phyloP scores from a whole-genome alignment of 1,284 basidiomycete genomes.

The Ustilago loliicola region DNA sequence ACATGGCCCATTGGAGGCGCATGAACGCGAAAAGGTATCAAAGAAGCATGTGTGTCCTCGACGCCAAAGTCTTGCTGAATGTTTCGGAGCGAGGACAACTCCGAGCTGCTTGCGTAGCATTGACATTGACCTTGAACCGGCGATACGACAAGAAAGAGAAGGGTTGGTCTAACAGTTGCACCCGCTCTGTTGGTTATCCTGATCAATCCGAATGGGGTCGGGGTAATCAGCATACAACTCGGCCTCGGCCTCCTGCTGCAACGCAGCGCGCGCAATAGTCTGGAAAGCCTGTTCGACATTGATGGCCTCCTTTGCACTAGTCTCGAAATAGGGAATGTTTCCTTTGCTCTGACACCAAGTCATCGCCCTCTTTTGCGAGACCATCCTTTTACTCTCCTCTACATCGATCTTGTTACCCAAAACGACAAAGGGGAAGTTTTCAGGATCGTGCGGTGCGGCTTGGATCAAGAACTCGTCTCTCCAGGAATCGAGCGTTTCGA shows the following conservation, averaged over 20 bases:
- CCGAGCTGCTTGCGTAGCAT: no score
- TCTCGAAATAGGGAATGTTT: slow-evolving; percentile 99
- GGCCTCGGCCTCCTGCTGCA: slow-evolving; percentile 96
- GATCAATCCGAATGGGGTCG: slow-evolving; percentile 97
- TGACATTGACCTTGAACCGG: no score
- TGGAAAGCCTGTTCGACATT: slow-evolving; percentile 99
- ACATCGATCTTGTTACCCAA: slow-evolving; percentile 99
- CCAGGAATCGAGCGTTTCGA: slow-evolving; percentile 79
- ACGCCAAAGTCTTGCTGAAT: background rate
- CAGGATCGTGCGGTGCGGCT: slow-evolving; percentile 96
- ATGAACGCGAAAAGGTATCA: background rate
- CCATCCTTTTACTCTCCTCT: slow-evolving; percentile 98
- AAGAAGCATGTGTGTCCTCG: background rate
- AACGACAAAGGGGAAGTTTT: slow-evolving; percentile 94
- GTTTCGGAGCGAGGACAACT: background rate
- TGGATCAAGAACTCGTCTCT: slow-evolving; percentile 73
- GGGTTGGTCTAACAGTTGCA: slow-evolving; percentile 81
- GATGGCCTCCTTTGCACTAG: slow-evolving; percentile 99
- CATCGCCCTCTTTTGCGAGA: slow-evolving; percentile 99
- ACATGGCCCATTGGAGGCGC: background rate
- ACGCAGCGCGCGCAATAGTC: slow-evolving; percentile 97
- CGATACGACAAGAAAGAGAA: no score
- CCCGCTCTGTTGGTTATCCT: slow-evolving; percentile 89
- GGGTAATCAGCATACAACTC: slow-evolving; percentile 98
- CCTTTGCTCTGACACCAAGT: slow-evolving; percentile 99